Evolutionary conservation across 176 grass and related monocot species (phyloP).

Genomic region (Juncus effusus): DNA sequence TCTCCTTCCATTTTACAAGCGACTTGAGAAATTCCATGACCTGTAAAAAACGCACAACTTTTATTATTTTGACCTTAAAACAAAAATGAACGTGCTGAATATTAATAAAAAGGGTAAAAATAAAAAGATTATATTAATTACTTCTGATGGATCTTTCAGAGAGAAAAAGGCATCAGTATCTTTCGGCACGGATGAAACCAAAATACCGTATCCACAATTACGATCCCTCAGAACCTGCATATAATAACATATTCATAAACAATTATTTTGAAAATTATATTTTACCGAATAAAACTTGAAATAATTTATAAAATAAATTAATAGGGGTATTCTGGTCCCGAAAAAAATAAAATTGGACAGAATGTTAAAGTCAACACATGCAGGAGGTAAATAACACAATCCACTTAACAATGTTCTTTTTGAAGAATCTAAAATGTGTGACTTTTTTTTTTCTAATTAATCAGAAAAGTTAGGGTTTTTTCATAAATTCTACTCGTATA

Average conservation of each 20-base stretch:
- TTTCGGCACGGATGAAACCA: conserved; percentile 83
- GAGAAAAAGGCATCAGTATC: conserved; percentile 87
- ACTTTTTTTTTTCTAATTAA: background rate
- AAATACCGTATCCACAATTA: conserved; percentile 71
- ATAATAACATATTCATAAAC: too few species aligned
- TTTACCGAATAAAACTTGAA: too few species aligned
- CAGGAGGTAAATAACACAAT: too few species aligned
- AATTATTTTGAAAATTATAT: too few species aligned
- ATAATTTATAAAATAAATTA: too few species aligned
- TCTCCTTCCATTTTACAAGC: conserved; percentile 74
- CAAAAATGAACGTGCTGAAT: background rate
- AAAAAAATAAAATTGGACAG: too few species aligned
- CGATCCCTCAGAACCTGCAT: conserved; percentile 63
- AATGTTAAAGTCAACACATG: too few species aligned
- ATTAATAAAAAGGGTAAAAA: conserved; percentile 7
- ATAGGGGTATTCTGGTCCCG: too few species aligned
- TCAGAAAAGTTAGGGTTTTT: conserved; percentile 11
- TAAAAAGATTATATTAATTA: conserved; percentile 23
- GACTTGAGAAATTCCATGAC: conserved; percentile 84
- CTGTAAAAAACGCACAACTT: conserved; percentile 25
- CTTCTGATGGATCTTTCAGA: conserved; percentile 77
- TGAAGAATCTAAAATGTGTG: too few species aligned
- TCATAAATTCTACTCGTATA: conserved; percentile 4
- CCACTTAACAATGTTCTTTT: too few species aligned
- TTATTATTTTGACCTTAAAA: background rate